These are phyloP conservation scores for Starmerella geochares DNA, from an alignment of 805 yeast species.

Conservation along the genomic window DNA sequence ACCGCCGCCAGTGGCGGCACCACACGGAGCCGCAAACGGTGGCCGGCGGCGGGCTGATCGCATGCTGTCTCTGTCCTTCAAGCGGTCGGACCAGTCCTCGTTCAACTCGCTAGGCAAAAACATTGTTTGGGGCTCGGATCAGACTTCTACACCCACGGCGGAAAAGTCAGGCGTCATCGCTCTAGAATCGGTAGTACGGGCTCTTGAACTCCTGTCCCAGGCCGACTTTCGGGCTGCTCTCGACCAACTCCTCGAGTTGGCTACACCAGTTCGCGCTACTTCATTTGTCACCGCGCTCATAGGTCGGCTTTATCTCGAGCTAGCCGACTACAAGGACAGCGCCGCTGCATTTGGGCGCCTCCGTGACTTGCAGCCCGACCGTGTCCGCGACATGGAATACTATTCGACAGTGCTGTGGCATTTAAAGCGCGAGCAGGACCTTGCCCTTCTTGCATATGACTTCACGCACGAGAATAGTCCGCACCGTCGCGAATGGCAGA, in stretches of 20 bases:
- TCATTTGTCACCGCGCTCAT: conserved; percentile 78
- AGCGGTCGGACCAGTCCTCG: conserved; percentile 18
- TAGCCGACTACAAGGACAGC: conserved; percentile 72
- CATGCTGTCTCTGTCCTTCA: conserved; percentile 12
- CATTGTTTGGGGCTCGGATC: conserved; percentile 8
- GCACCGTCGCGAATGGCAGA: conserved; percentile 57
- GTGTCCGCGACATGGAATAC: conserved; percentile 81
- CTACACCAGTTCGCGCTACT: conserved; percentile 51
- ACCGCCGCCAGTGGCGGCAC: background rate
- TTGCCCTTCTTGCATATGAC: conserved; percentile 77
- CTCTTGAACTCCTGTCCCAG: conserved; percentile 23
- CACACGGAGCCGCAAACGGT: background rate
- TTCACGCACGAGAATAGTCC: conserved; percentile 42
- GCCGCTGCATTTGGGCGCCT: conserved; percentile 52
- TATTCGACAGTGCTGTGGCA: conserved; percentile 92
- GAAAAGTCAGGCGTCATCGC: conserved; percentile 9
- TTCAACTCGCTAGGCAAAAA: conserved; percentile 16
- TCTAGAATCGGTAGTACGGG: conserved; percentile 12
- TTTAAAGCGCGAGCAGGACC: conserved; percentile 63
- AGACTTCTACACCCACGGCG: background rate
- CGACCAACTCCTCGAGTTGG: conserved; percentile 52
- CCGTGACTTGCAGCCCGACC: conserved; percentile 60
- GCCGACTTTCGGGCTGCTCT: conserved; percentile 78
- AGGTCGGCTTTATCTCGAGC: conserved; percentile 77
- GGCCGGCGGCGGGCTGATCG: conserved; percentile 7